Evolutionary conservation across 1,284 basidiomycete genomes (phyloP).

Genomic region (Ganoderma lucidum): DNA sequence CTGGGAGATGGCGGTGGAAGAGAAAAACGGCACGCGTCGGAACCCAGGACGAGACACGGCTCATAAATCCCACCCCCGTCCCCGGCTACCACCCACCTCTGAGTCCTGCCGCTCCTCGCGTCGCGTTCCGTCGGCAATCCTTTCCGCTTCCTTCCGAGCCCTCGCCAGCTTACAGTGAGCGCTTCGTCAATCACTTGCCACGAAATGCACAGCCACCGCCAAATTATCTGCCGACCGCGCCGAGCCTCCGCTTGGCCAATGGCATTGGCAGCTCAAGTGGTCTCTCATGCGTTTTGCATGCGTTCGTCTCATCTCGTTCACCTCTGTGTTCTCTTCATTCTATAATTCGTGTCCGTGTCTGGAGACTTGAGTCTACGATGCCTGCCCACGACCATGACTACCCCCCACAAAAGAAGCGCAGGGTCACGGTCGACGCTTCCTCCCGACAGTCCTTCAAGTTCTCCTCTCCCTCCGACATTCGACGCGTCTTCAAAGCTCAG

Average conservation of each 20-base stretch:
- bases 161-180: too few species aligned
- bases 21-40: conserved; percentile 5
- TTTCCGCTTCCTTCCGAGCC: conserved; percentile 8
- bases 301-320: not conserved
- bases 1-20: not conserved
- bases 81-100: not conserved
- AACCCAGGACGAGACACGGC: conserved; percentile 3
- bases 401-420: conserved; percentile 24
- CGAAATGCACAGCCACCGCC: not conserved
- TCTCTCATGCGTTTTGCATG: not conserved
- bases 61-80: not conserved
- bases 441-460: conserved; percentile 35
- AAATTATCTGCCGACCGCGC: not conserved
- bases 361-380: conserved; percentile 23
- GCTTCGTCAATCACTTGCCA: not conserved
- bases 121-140: conserved; percentile 12
- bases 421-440: conserved; percentile 17
- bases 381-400: conserved; percentile 24
- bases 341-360: too few species aligned
- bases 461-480: conserved; percentile 38
- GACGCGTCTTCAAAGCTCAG: conserved; percentile 36
- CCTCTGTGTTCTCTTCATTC: not conserved
- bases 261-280: not conserved
- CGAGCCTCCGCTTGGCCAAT: not conserved
- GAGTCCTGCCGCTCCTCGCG: conserved; percentile 5